These are phyloP conservation scores for Chrysoporthe puriensis DNA, from an alignment of 2,329 filamentous ascomycete genomes.

Conservation along the genomic window DNA sequence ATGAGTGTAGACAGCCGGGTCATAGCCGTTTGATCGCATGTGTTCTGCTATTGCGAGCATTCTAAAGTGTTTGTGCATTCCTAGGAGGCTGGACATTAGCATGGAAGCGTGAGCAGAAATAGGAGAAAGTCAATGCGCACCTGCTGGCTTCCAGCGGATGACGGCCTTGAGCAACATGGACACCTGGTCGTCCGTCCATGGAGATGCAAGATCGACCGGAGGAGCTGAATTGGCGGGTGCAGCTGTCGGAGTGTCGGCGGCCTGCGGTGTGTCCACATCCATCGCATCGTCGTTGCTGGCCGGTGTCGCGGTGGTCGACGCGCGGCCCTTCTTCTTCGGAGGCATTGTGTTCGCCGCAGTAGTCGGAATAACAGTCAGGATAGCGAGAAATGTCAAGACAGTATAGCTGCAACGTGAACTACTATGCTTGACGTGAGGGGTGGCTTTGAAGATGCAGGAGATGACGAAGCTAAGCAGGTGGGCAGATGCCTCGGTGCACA, in stretches of 20 bases:
- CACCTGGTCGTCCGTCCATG: slow-evolving; percentile 96
- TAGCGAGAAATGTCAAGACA: neutral
- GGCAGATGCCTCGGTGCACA: neutral
- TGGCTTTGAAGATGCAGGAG: neutral
- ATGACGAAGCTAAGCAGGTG: neutral
- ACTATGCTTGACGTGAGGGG: neutral
- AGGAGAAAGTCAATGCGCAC: slow-evolving; percentile 45
- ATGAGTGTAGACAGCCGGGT: slow-evolving; percentile 71
- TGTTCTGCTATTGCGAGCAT: slow-evolving; percentile 86
- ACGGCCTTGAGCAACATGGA: slow-evolving; percentile 91
- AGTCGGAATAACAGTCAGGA: neutral
- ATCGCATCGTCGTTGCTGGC: slow-evolving; percentile 62
- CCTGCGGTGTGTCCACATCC: slow-evolving; percentile 60
- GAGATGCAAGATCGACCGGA: slow-evolving; percentile 58
- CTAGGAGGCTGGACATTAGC: slow-evolving; percentile 45
- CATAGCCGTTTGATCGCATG: slow-evolving; percentile 77
- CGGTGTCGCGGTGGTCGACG: slow-evolving; percentile 48
- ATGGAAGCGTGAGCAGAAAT: neutral
- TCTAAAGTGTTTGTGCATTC: slow-evolving; percentile 92
- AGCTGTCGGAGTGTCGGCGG: slow-evolving; percentile 54
- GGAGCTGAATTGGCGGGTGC: slow-evolving; percentile 45
- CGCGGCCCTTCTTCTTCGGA: slow-evolving; percentile 69
- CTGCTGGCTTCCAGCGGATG: slow-evolving; percentile 95
- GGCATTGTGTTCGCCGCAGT: slow-evolving; percentile 48
- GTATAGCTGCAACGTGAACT: neutral